These are phyloP conservation scores for Metarhizium guizhouense DNA, from an alignment of 2,329 filamentous ascomycete genomes.

Conservation along the genomic window DNA sequence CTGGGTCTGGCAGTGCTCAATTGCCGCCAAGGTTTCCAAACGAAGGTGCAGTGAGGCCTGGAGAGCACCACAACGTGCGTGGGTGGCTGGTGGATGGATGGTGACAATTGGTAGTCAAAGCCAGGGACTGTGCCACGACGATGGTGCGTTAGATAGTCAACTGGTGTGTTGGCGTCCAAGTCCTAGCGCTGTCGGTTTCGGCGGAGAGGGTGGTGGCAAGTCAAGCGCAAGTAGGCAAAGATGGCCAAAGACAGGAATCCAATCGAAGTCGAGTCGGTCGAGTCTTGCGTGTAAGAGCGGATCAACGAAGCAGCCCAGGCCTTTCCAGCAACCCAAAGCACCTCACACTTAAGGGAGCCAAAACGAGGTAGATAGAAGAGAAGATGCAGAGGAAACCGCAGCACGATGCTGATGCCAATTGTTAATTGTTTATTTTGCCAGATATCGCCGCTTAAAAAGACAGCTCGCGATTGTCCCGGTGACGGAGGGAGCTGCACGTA, in stretches of 20 bases:
- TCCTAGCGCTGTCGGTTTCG: not conserved
- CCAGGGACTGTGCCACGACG: not conserved
- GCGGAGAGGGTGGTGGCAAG: slow-evolving; percentile 3
- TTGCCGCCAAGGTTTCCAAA: not conserved
- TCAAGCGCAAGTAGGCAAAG: not conserved
- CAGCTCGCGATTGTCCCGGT: slow-evolving; percentile 4
- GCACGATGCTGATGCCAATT: not conserved
- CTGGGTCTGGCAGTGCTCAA: not conserved
- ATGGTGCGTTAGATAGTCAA: not conserved
- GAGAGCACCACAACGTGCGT: not conserved
- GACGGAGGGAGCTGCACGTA: not conserved
- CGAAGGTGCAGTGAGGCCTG: not conserved
- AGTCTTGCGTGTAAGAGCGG: not conserved
- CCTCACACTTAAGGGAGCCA: not conserved
- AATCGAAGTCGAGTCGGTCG: not conserved
- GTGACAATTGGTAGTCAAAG: not conserved
- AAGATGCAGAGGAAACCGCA: not conserved
- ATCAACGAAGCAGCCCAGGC: not conserved
- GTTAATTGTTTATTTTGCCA: slow-evolving; percentile 4
- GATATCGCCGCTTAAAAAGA: not conserved
- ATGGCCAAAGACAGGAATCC: not conserved
- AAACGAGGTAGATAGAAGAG: not conserved
- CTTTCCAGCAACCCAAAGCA: not conserved
- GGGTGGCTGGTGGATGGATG: slow-evolving; percentile 1
- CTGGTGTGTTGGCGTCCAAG: not conserved